These are phyloP conservation scores for Geosmithia flava DNA, from an alignment of 2,329 filamentous ascomycete genomes.

Conservation along the genomic window DNA sequence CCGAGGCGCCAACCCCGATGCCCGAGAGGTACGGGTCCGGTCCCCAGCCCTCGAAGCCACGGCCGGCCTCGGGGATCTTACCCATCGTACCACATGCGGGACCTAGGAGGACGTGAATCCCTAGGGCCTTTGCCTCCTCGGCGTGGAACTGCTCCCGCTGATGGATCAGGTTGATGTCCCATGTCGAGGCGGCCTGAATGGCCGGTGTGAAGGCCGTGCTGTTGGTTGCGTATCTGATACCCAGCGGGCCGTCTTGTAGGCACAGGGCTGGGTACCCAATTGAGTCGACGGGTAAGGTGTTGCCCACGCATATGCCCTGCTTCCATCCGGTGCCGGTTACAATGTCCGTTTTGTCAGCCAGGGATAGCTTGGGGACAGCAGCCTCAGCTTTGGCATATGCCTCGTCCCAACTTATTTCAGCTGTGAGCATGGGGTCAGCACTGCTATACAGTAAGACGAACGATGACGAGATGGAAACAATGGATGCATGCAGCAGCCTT, in stretches of 20 bases:
- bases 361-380: conserved; percentile 56
- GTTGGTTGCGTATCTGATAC: conserved; percentile 54
- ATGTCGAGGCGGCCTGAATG: conserved; percentile 67
- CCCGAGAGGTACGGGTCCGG: conserved; percentile 64
- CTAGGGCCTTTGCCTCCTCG: conserved; percentile 55
- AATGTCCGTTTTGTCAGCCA: conserved; percentile 67
- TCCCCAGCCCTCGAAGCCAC: conserved; percentile 79
- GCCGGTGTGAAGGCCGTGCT: conserved; percentile 71
- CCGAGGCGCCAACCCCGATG: conserved; percentile 49
- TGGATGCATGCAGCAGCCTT: no score
- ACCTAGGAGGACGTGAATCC: conserved; percentile 63
- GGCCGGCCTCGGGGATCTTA: conserved; percentile 57
- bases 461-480: background rate
- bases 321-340: conserved; percentile 62
- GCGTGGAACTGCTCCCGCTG: conserved; percentile 57
- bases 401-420: conserved; percentile 39
- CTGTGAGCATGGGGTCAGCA: background rate
- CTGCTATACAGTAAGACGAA: background rate
- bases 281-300: conserved; percentile 40
- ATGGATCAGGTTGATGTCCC: conserved; percentile 65
- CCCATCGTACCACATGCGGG: conserved; percentile 67
- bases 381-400: conserved; percentile 59
- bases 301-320: conserved; percentile 46
- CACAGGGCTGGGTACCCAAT: conserved; percentile 62
- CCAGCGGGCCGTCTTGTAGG: conserved; percentile 70